Evolutionary conservation across 2,329 filamentous ascomycete genomes (phyloP).

Genomic region (Aureobasidium vineae): DNA sequence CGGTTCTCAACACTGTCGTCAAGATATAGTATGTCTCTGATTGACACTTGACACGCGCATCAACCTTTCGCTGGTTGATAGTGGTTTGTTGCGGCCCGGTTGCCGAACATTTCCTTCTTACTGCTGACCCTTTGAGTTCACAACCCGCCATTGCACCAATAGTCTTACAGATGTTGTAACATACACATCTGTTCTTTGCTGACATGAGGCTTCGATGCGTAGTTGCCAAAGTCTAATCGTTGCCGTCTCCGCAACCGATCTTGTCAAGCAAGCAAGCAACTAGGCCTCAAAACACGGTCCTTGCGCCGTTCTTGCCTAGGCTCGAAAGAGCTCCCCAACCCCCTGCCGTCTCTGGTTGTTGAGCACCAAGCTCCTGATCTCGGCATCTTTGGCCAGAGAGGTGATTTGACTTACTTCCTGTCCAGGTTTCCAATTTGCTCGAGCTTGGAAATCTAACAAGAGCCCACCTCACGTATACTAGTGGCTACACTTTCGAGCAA

Average conservation of each 20-base stretch:
- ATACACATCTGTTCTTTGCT: background rate
- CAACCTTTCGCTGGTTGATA: background rate
- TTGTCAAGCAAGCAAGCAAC: background rate
- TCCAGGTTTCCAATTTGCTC: background rate
- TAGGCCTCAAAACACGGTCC: background rate
- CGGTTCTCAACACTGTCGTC: background rate
- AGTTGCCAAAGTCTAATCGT: background rate
- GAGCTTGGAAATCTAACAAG: background rate
- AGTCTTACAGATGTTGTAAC: background rate
- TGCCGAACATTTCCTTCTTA: background rate
- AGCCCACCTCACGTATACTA: background rate
- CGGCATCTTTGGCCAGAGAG: background rate
- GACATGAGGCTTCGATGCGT: background rate
- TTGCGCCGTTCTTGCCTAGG: constrained; percentile 6
- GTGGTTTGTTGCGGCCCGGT: background rate
- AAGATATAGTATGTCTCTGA: constrained; percentile 1
- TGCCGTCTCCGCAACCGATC: background rate
- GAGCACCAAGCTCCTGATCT: background rate
- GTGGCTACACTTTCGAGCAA: background rate
- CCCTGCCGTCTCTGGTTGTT: background rate
- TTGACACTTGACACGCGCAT: constrained; percentile 6
- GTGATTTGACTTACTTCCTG: background rate
- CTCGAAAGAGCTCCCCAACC: background rate
- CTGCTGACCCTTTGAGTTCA: background rate
- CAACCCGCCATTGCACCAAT: background rate